Evolutionary conservation across 208 protist genomes (phyloP), one percentile per base, ranked within the genome.

Genomic region (Trichomonas gallinae): DNA sequence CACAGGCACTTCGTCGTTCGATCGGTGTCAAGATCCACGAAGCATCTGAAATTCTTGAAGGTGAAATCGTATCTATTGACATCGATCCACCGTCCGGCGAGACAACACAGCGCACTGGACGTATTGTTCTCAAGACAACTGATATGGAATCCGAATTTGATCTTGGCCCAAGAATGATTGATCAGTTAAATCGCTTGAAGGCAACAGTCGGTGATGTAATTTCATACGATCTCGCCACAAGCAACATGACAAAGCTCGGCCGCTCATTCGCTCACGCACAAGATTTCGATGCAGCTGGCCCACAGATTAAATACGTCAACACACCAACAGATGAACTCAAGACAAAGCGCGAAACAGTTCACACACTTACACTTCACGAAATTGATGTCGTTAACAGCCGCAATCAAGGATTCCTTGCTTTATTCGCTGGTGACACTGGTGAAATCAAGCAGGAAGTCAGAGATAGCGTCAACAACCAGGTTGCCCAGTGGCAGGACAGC

Each of bases 131-230:
- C 0, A 99, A 99, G 98, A 99, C 99, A 40, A 99, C 99, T 10
- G 99, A 99, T 96, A 99, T 99, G 99, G 99, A 99, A 97, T 99
- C 99, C 0, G 98, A 99, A 23, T 99, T 99, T 98, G 99, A 99
- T 97, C 98, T 99, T 13, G 99, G 99, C n/a, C 97, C 98, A 88
- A 99, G 99, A 97, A 99, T 99, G 99, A 99, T 99, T 97, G 99
- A 99, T 44, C 98, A 98, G 89, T 98, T 99, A 45, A 98, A 98
- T 93, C 99, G 99, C 97, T 99, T 99, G 97, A 99, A 99, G 98
- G 98, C 97, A 72, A 83, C 96, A 96, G 96, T 96, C 10, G 97
- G 98, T 48, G 99, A 99, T 97, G 99, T 99, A 34, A 99, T 99
- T 97, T 98, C 98, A 13, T 99, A 99, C 96, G 99, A 99, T 98